phyloP scores from a whole-genome alignment of 225 moss, liverwort and hornwort species.

The Bryum argenteum region DNA sequence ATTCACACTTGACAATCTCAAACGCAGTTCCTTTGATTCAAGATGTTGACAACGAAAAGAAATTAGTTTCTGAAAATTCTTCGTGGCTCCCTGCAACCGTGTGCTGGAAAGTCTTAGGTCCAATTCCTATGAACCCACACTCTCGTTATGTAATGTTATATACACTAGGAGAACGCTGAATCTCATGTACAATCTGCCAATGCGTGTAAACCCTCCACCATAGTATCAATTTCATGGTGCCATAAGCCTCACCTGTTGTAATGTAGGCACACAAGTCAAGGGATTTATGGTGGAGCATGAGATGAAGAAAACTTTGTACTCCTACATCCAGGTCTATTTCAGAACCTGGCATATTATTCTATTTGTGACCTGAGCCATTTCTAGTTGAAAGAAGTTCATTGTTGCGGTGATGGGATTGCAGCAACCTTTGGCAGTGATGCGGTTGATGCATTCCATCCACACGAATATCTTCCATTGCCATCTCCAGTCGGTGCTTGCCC shows the following conservation, averaged over 20 bases:
- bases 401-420: not conserved
- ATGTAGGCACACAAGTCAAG: constrained; percentile 21
- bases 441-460: constrained; percentile 41
- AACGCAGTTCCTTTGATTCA: not conserved
- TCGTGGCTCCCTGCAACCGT: constrained; percentile 34
- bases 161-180: not conserved
- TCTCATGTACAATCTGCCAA: not conserved
- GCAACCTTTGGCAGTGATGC: constrained; percentile 36
- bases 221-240: not conserved
- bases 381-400: not conserved
- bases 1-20: constrained; percentile 5
- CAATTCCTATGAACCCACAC: not conserved
- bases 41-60: constrained; percentile 10
- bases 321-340: constrained; percentile 36
- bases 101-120: constrained; percentile 37
- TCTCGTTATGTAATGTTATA: not conserved
- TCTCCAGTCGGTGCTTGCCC: constrained; percentile 28
- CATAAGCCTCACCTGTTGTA: not conserved
- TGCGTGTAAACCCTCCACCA: not conserved
- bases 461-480: constrained; percentile 33
- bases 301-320: constrained; percentile 23
- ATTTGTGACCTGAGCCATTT: not conserved
- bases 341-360: not conserved
- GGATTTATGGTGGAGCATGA: constrained; percentile 9
- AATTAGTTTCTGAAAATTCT: not conserved